Evolutionary conservation across 495 filamentous ascomycete species (phyloP).

Genomic region (Trichocladium antarcticum): DNA sequence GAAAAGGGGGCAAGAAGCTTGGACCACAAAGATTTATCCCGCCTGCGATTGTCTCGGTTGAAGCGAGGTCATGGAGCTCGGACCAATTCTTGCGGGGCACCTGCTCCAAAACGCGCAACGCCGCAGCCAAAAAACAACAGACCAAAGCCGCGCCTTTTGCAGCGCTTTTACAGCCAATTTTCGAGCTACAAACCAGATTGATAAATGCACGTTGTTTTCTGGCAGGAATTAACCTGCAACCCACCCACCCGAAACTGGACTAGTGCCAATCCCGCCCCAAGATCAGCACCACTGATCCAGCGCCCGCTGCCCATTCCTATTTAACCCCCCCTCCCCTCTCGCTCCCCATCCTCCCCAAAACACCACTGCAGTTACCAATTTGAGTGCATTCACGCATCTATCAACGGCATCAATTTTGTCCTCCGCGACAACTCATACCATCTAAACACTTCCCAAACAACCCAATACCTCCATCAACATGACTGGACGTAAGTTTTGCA

Average conservation of each 20-base stretch:
- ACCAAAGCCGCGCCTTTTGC: not conserved
- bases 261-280: conserved; percentile 18
- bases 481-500: conserved; percentile 83
- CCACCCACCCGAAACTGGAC: conserved; percentile 17
- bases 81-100: conserved; percentile 7
- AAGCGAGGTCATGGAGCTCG: not conserved
- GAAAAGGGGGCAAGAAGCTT: not conserved
- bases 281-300: conserved; percentile 16
- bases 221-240: conserved; percentile 10
- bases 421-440: conserved; percentile 16
- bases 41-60: not conserved
- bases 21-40: not conserved
- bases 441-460: conserved; percentile 23
- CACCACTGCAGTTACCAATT: conserved; percentile 4
- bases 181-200: conserved; percentile 8
- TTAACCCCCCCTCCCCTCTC: conserved; percentile 10
- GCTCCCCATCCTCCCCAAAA: conserved; percentile 3
- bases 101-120: conserved; percentile 9
- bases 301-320: conserved; percentile 5
- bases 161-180: conserved; percentile 11
- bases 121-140: conserved; percentile 12
- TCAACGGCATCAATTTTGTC: conserved; percentile 21
- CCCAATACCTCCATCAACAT: conserved; percentile 46
- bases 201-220: conserved; percentile 2
- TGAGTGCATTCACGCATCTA: conserved; percentile 12